These are phyloP conservation scores for Vaccinium macrocarpon DNA, from an alignment of 148 eudicot genomes.

Conservation along the genomic window DNA sequence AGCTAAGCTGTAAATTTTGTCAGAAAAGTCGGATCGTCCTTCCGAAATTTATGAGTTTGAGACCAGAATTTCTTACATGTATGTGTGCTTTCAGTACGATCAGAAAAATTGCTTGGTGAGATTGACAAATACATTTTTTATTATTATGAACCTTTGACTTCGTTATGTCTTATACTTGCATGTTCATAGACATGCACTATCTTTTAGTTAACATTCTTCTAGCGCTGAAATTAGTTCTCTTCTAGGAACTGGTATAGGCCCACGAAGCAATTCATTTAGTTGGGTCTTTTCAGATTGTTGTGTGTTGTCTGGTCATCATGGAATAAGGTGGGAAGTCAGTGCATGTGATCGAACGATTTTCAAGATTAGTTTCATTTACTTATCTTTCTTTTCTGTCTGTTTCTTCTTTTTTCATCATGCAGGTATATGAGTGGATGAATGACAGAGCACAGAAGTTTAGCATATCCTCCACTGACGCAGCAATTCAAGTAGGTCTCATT, in stretches of 20 bases:
- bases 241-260: not conserved
- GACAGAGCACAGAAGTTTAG: conserved; percentile 59
- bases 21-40: not conserved
- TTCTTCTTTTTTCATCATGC: conserved; percentile 4
- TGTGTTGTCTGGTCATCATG: not conserved
- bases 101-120: not conserved
- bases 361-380: not conserved
- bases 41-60: not conserved
- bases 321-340: not conserved
- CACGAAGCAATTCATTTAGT: not conserved
- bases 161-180: not conserved
- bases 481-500: conserved; percentile 79
- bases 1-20: conserved; percentile 1
- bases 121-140: not conserved
- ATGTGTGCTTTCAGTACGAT: not conserved
- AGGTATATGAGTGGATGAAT: conserved; percentile 94
- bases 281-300: not conserved
- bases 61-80: not conserved
- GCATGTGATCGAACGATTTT: not conserved
- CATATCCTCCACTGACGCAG: conserved; percentile 65
- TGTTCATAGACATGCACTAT: not conserved
- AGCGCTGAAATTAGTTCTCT: not conserved
- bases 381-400: not conserved
- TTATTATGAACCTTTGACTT: not conserved
- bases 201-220: not conserved